A percentile compares a stretch with the other conserved stretches of the same genome.
These are phyloP conservation scores for Adansonia grandidieri DNA, from an alignment of 441 rosid species.

Conservation along the genomic window DNA sequence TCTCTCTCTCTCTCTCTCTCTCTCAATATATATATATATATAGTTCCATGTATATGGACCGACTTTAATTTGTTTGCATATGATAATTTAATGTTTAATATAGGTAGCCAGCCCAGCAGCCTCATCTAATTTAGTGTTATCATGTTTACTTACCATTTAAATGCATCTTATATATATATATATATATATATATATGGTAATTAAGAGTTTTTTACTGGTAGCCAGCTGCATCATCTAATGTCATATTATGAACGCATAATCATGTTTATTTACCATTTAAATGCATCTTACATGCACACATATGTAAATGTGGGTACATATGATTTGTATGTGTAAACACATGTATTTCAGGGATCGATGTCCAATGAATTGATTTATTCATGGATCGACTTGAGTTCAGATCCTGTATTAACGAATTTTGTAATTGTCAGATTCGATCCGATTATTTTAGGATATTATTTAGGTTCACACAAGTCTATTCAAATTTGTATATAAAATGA, in stretches of 20 bases:
- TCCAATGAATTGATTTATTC: too few species aligned
- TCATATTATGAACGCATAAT: neutral
- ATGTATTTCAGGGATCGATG: too few species aligned
- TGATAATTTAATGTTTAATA: neutral
- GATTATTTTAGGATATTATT: too few species aligned
- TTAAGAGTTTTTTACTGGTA: neutral
- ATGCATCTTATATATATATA: neutral
- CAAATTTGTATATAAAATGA: too few species aligned
- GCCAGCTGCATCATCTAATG: neutral
- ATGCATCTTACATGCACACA: neutral
- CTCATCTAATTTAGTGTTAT: neutral
- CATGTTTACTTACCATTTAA: neutral
- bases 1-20: too few species aligned
- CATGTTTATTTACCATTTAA: neutral
- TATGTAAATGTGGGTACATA: too few species aligned
- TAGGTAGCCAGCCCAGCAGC: neutral
- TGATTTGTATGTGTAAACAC: too few species aligned
- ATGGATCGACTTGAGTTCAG: too few species aligned
- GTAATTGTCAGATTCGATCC: too few species aligned
- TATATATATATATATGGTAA: neutral
- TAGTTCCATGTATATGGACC: neutral
- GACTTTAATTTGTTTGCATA: neutral
- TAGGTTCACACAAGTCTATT: too few species aligned
- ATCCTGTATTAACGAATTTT: too few species aligned
- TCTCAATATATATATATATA: too few species aligned